Percentiles rank a stretch among this genome's conserved stretches.
phyloP scores from a whole-genome alignment of 1,139 yeast species.

The Sugiyamaella pinicola region DNA sequence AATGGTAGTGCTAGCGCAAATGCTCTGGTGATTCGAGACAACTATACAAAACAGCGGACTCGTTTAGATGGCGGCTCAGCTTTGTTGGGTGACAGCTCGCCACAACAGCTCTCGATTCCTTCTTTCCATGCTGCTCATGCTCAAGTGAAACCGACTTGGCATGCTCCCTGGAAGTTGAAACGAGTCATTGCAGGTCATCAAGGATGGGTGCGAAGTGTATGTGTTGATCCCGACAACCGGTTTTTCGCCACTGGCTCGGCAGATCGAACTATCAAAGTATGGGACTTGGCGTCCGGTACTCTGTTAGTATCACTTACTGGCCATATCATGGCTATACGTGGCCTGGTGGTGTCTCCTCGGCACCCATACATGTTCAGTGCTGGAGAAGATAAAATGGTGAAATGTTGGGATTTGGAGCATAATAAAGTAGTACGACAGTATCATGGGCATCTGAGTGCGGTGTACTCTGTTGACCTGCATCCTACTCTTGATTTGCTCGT shows the following conservation, averaged over 20 bases:
- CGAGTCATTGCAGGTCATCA: constrained; percentile 84
- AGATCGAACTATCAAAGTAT: constrained; percentile 84
- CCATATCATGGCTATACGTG: constrained; percentile 86
- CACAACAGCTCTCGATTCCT: neutral
- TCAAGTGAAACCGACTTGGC: constrained; percentile 48
- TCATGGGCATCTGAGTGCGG: constrained; percentile 93
- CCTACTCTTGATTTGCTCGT: constrained; percentile 86
- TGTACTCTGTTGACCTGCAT: constrained; percentile 78
- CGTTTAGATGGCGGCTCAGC: neutral
- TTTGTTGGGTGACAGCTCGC: neutral
- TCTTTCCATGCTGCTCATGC: constrained; percentile 14
- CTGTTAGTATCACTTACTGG: constrained; percentile 81
- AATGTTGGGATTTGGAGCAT: constrained; percentile 95
- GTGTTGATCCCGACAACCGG: constrained; percentile 81
- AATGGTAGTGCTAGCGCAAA: neutral
- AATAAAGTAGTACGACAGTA: constrained; percentile 82
- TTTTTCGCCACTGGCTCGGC: constrained; percentile 93
- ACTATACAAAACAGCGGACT: neutral
- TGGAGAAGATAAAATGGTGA: constrained; percentile 91
- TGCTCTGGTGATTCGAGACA: constrained; percentile 21
- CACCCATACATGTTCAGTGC: constrained; percentile 91
- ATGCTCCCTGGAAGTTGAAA: constrained; percentile 69
- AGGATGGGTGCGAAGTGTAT: constrained; percentile 86
- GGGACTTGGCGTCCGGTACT: constrained; percentile 81
- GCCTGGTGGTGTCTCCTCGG: constrained; percentile 67